Evolutionary conservation across 306 rosid species (phyloP).

Genomic region (Lagenaria siceraria): DNA sequence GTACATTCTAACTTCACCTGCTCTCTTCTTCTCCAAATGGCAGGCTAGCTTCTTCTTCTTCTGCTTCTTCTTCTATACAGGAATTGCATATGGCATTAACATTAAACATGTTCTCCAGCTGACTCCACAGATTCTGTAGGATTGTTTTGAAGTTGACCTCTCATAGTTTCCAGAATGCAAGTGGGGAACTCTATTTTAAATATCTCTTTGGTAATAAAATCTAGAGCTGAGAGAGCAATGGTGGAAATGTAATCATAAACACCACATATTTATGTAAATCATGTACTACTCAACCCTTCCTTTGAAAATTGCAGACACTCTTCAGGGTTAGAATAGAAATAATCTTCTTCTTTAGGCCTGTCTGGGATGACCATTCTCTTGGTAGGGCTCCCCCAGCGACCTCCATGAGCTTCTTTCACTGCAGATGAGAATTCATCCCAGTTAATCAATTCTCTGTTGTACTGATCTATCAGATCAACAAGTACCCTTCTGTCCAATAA

Average conservation of each 20-base stretch:
- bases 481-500: constrained; percentile 69
- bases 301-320: constrained; percentile 60
- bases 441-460: constrained; percentile 31
- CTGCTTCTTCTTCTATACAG: constrained; percentile 75
- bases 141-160: constrained; percentile 26
- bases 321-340: constrained; percentile 82
- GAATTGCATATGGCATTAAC: constrained; percentile 44
- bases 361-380: constrained; percentile 63
- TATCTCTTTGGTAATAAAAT: constrained; percentile 24
- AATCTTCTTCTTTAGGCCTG: constrained; percentile 92
- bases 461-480: constrained; percentile 73
- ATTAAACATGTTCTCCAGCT: constrained; percentile 29
- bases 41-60: constrained; percentile 36
- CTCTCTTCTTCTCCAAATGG: constrained; percentile 56
- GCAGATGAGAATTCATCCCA: constrained; percentile 85
- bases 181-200: constrained; percentile 21
- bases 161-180: constrained; percentile 23
- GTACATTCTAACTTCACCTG: constrained; percentile 44
- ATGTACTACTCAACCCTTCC: constrained; percentile 43
- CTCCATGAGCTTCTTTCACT: constrained; percentile 63
- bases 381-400: constrained; percentile 70
- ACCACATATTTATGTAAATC: constrained; percentile 22
- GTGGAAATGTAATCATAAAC: neutral
- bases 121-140: constrained; percentile 24
- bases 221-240: constrained; percentile 20